Conservation (phyloP, 176 grass and related monocot species). For the Musa troglodytarum region DNA sequence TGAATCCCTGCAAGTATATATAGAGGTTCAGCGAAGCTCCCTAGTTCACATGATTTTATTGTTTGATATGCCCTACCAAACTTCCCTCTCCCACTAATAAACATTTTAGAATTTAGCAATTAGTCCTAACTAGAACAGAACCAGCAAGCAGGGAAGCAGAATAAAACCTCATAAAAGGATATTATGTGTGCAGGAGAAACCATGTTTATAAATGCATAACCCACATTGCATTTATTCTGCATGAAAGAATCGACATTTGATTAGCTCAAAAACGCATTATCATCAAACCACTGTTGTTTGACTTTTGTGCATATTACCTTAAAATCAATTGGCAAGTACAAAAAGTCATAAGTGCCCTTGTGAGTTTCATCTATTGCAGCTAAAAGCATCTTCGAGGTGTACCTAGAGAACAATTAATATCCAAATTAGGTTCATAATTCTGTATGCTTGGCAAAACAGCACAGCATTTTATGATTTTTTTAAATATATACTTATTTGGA, state of each 20-base stretch:
- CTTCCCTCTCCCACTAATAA: too few species aligned
- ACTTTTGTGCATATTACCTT: constrained; percentile 20
- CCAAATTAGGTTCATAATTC: background rate
- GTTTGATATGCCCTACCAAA: too few species aligned
- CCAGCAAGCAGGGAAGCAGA: background rate
- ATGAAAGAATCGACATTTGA: constrained; percentile 8
- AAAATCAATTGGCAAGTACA: constrained; percentile 44
- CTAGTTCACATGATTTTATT: too few species aligned
- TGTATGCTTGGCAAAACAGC: background rate
- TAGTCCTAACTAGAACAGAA: too few species aligned
- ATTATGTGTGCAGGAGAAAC: constrained; percentile 28
- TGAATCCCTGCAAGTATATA: too few species aligned
- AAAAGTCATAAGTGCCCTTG: constrained; percentile 34
- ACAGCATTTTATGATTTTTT: background rate
- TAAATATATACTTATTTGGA: constrained; percentile 20
- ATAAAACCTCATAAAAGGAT: constrained; percentile 35
- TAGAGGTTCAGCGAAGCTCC: too few species aligned
- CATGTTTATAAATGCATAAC: constrained; percentile 50
- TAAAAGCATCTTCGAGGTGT: constrained; percentile 42
- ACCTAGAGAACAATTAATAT: constrained; percentile 27
- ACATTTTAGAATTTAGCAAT: too few species aligned
- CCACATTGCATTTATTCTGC: constrained; percentile 53
- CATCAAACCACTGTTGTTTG: background rate
- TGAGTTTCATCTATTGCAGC: constrained; percentile 41
- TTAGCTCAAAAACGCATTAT: background rate